These are phyloP conservation scores for Cyberlindnera samutprakarnensis DNA, from an alignment of 805 yeast genomes.

Conservation along the genomic window DNA sequence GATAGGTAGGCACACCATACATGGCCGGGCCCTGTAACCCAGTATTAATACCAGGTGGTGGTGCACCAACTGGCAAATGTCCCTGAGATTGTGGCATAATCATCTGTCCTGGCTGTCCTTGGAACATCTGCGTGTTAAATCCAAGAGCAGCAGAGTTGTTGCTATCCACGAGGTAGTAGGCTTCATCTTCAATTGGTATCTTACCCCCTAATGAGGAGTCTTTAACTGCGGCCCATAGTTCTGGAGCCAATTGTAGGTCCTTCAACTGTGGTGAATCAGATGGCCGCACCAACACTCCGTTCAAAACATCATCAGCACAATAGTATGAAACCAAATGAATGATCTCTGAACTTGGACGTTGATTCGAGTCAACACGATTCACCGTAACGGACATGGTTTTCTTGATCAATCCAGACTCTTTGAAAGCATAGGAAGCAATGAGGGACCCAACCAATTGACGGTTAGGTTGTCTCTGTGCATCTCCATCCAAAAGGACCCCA, in stretches of 20 bases:
- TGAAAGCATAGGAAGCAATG: conserved; percentile 55
- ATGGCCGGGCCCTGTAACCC: too few species aligned
- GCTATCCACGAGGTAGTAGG: conserved; percentile 38
- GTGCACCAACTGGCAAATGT: too few species aligned
- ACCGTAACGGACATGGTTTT: conserved; percentile 56
- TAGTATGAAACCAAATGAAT: conserved; percentile 78
- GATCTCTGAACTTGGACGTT: conserved; percentile 24
- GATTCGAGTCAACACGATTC: conserved; percentile 9
- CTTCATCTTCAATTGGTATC: conserved; percentile 39
- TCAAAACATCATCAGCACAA: conserved; percentile 62
- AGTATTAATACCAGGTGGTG: too few species aligned
- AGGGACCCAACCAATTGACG: conserved; percentile 48
- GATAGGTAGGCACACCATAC: too few species aligned
- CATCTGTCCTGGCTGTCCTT: too few species aligned
- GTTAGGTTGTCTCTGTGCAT: conserved; percentile 7
- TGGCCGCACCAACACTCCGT: conserved; percentile 51
- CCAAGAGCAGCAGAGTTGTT: conserved; percentile 16
- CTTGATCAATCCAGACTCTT: conserved; percentile 69
- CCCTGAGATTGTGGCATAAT: too few species aligned
- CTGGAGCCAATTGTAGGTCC: conserved; percentile 37
- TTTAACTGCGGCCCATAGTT: conserved; percentile 48
- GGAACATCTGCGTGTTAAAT: conserved; percentile 11
- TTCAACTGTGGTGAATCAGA: conserved; percentile 42
- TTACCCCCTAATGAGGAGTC: conserved; percentile 55
- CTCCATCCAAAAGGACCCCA: not conserved